Conservation (phyloP, 805 yeast genomes). For the Kluyveromyces aestuarii region DNA sequence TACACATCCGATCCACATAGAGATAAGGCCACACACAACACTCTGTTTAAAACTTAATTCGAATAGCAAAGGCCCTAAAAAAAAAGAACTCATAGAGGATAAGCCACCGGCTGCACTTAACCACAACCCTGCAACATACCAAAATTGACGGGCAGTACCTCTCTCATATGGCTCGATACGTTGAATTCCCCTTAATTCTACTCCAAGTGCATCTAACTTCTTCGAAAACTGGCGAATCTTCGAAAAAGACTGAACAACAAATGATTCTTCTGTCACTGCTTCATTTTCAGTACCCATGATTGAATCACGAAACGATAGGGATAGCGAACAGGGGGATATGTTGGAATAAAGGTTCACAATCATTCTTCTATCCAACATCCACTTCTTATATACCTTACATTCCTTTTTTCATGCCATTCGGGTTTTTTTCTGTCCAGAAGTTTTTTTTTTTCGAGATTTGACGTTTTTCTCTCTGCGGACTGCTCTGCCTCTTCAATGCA, state of each 20-base stretch:
- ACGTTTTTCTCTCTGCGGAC: too few species aligned
- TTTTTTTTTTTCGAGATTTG: too few species aligned
- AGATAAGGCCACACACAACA: slow-evolving; percentile 51
- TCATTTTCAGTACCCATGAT: not conserved
- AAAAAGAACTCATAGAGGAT: slow-evolving; percentile 81
- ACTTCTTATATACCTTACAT: not conserved
- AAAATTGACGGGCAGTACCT: slow-evolving; percentile 32
- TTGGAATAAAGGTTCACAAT: too few species aligned
- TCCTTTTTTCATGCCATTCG: not conserved
- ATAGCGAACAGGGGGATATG: too few species aligned
- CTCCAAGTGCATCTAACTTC: slow-evolving; percentile 47
- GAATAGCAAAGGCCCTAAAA: slow-evolving; percentile 64
- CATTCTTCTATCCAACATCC: too few species aligned
- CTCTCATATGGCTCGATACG: slow-evolving; percentile 62
- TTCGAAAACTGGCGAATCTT: slow-evolving; percentile 26
- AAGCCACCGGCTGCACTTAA: slow-evolving; percentile 77
- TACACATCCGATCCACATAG: slow-evolving; percentile 58
- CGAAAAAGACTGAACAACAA: not conserved
- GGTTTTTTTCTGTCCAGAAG: not conserved
- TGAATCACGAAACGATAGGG: too few species aligned
- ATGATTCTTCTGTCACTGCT: not conserved
- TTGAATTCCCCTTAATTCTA: slow-evolving; percentile 75
- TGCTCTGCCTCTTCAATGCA: too few species aligned
- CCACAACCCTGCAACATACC: slow-evolving; percentile 67
- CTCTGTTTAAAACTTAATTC: slow-evolving; percentile 61